Percentiles rank a stretch among this genome's conserved stretches.
Evolutionary conservation across 192 early-diverging fungal species (phyloP).

Genomic region (Coemansia sp.): DNA sequence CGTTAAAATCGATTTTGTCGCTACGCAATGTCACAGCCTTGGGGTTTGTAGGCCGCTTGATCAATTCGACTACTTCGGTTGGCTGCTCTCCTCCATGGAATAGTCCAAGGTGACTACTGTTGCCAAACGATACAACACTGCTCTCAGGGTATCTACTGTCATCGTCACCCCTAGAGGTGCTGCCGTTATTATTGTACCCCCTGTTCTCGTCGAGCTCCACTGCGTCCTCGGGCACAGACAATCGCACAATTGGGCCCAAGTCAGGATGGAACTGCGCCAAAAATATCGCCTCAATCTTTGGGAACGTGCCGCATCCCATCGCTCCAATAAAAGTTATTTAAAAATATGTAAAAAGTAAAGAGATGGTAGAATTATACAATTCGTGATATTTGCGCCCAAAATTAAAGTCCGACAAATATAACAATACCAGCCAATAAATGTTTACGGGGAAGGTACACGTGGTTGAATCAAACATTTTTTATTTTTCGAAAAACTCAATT

Average conservation of each 20-base stretch:
- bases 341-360: neutral
- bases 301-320: conserved; percentile 19
- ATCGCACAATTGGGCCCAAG: conserved; percentile 40
- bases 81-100: conserved; percentile 5
- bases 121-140: neutral
- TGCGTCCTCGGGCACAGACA: conserved; percentile 44
- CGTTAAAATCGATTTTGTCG: conserved; percentile 53
- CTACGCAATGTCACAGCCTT: neutral
- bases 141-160: neutral
- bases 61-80: conserved; percentile 15
- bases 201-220: conserved; percentile 30
- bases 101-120: neutral
- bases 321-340: neutral
- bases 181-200: conserved; percentile 8
- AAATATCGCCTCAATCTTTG: conserved; percentile 45
- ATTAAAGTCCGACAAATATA: neutral
- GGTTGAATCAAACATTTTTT: neutral
- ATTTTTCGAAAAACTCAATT: neutral
- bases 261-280: conserved; percentile 46
- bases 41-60: conserved; percentile 23
- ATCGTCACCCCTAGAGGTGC: neutral
- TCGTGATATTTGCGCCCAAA: neutral
- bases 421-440: neutral
- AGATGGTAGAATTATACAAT: neutral
- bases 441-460: conserved; percentile 9